phyloP scores from a whole-genome alignment of 1,139 yeast genomes.

The Zygosaccharomyces sapae region DNA sequence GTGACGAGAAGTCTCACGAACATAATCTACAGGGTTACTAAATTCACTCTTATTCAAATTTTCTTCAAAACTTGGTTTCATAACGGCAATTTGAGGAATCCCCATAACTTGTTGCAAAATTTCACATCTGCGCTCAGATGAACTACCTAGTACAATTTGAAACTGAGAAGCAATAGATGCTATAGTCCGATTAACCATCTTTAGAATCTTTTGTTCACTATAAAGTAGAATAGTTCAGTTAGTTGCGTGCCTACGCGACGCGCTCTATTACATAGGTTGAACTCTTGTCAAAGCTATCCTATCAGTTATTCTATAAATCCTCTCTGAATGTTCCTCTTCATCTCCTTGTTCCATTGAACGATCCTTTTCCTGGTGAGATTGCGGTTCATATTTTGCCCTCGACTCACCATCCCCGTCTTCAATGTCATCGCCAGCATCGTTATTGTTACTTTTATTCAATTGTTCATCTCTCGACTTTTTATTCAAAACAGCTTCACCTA shows the following conservation, averaged over 20 bases:
- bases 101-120: conserved; percentile 61
- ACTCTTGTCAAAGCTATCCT: conserved; percentile 35
- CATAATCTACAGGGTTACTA: conserved; percentile 49
- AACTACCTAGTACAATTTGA: conserved; percentile 65
- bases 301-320: conserved; percentile 35
- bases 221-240: conserved; percentile 9
- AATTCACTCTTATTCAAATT: conserved; percentile 53
- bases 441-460: background rate
- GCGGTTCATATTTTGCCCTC: background rate
- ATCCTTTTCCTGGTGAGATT: background rate
- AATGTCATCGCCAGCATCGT: background rate
- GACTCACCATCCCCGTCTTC: conserved; percentile 3
- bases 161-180: conserved; percentile 33
- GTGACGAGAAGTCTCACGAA: conserved; percentile 59
- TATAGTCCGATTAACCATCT: conserved; percentile 29
- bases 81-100: conserved; percentile 47
- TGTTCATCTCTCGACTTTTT: conserved; percentile 13
- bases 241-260: conserved; percentile 5
- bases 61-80: conserved; percentile 55
- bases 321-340: conserved; percentile 23
- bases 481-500: conserved; percentile 29
- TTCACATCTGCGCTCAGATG: conserved; percentile 75
- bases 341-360: conserved; percentile 5
- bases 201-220: conserved; percentile 24
- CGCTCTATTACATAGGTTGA: conserved; percentile 29